Evolutionary conservation across 2,329 filamentous ascomycete genomes (phyloP), one percentile per base, ranked within the genome.

Genomic region (Neonectria ditissima): DNA sequence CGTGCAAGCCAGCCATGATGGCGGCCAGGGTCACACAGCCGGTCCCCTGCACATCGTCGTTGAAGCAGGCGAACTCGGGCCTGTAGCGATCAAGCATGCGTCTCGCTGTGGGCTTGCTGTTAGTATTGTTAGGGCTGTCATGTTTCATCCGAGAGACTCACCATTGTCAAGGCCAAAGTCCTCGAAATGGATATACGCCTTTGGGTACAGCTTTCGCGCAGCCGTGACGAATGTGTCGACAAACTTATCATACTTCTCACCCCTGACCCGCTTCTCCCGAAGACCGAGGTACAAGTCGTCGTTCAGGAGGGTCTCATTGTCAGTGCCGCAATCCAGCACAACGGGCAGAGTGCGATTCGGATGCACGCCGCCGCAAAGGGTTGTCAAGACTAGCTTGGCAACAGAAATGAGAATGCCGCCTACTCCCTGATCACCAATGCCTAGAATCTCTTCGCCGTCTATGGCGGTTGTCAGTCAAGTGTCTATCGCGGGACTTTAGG

Each of bases 1-100:
- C 89, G 63, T 92, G 87, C 8, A 94, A 81, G 0, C 87, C 93
- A 0, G 93, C 88, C 81, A 93, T 89, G 66, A 97, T 90, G 1
- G 91, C 93, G 0, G 93, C 93, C 0, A 97, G 84, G 0, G 94
- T 95, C 1, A 97, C 93, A 63, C 92, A 95, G 0, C 93, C 94
- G 0, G 94, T 97, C 1, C 93, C 94, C 77, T 97, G 93, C 0
- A 97, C 89, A 75, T 97, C 93, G 62, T 97, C 94, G 73, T 97
- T 97, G 83, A 97, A 97, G 76, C 93, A 97, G 0, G 93, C 85
- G 8, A 95, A 90, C 53, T 91, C 74, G 0, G 89, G 84, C 1
- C 90, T 87, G 72, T 96, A 97, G 37, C 84, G 86, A 63, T 97
- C 92, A 1, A 97, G 83, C 2, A 97, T 86, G 4, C 92, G 86